A percentile compares a stretch with the other conserved stretches of the same genome.
phyloP scores from a whole-genome alignment of 2,329 filamentous ascomycete species.

The Pseudogymnoascus sp. region DNA sequence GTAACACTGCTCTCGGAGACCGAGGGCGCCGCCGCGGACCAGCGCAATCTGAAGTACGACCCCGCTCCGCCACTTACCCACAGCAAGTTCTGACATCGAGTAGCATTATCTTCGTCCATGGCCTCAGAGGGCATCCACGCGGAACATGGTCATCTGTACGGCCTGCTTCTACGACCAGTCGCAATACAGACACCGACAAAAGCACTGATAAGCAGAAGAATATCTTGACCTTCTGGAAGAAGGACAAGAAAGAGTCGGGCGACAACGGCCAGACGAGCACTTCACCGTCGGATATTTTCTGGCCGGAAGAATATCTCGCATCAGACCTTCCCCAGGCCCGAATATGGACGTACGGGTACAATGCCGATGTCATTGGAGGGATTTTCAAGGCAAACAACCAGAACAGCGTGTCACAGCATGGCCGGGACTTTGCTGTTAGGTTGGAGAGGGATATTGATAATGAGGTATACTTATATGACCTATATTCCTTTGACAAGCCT shows the following conservation, averaged over 20 bases:
- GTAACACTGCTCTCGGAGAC: too few relatives aligned
- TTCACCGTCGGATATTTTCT: background rate
- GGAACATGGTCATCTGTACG: background rate
- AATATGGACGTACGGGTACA: slow-evolving; percentile 5
- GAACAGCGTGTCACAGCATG: slow-evolving; percentile 33
- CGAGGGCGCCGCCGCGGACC: too few relatives aligned
- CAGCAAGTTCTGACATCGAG: background rate
- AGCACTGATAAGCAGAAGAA: background rate
- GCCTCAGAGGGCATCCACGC: slow-evolving; percentile 4
- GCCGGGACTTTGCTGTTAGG: slow-evolving; percentile 25
- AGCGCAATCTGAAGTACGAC: too few relatives aligned
- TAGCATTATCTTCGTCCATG: slow-evolving; percentile 11
- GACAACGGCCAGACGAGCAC: background rate
- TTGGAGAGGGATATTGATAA: slow-evolving; percentile 30
- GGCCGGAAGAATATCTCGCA: slow-evolving; percentile 2
- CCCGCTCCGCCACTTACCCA: background rate
- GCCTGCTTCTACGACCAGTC: background rate
- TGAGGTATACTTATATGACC: slow-evolving; percentile 18
- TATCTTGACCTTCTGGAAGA: background rate
- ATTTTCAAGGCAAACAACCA: slow-evolving; percentile 32
- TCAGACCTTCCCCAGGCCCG: background rate
- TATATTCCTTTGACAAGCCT: background rate
- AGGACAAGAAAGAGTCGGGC: background rate
- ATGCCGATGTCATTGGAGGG: slow-evolving; percentile 24
- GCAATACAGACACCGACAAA: background rate